A percentile compares a stretch with the other conserved stretches of the same genome.
phyloP scores from a whole-genome alignment of 805 yeast species.

The Isabelozyma gotoi region DNA sequence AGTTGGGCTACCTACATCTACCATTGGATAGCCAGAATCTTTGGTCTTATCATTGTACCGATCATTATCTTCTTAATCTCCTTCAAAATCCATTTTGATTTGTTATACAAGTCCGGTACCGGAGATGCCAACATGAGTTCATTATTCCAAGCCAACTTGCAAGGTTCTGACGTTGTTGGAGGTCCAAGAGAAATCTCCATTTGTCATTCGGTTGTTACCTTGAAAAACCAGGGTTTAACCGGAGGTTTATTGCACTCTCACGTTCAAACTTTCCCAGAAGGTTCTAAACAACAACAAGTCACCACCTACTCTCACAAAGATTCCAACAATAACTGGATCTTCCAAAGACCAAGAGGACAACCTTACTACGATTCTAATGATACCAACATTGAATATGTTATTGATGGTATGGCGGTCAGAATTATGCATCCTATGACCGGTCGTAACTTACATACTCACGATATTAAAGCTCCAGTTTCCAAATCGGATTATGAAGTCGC shows the following conservation, averaged over 20 bases:
- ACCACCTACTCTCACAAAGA: constrained; percentile 49
- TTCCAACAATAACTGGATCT: constrained; percentile 42
- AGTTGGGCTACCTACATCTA: constrained; percentile 47
- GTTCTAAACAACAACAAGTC: constrained; percentile 48
- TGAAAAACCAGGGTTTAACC: constrained; percentile 43
- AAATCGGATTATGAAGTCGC: constrained; percentile 61
- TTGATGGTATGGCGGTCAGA: constrained; percentile 63
- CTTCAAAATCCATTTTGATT: constrained; percentile 74
- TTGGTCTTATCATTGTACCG: constrained; percentile 68
- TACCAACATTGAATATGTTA: constrained; percentile 37
- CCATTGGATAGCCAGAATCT: constrained; percentile 68
- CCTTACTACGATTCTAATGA: constrained; percentile 30
- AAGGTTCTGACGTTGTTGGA: constrained; percentile 61
- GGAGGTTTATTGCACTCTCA: constrained; percentile 49
- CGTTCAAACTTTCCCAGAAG: constrained; percentile 46
- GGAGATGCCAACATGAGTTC: constrained; percentile 82
- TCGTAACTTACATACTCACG: constrained; percentile 72
- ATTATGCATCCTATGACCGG: constrained; percentile 61
- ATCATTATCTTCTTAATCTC: constrained; percentile 57
- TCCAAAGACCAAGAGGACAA: constrained; percentile 49
- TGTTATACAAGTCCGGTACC: constrained; percentile 73
- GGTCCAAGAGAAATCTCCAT: constrained; percentile 66
- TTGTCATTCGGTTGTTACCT: constrained; percentile 46
- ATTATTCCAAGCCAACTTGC: constrained; percentile 74
- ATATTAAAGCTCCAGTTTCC: constrained; percentile 60